phyloP scores from a whole-genome alignment of 208 protist genomes.

The Trypanosoma scelopori region DNA sequence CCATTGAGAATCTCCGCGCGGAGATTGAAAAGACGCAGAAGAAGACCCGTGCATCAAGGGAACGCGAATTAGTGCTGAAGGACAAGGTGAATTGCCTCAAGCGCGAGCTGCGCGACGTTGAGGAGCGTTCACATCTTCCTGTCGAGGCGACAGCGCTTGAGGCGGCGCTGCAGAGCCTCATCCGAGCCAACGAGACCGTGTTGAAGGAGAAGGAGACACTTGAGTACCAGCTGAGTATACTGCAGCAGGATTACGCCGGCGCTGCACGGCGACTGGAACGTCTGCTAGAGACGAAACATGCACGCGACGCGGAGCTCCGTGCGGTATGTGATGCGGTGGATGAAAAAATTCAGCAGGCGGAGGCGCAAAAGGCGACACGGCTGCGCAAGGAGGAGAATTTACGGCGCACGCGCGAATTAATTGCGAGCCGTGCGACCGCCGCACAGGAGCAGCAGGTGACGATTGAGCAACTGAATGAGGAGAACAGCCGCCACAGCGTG shows the following conservation, averaged over 20 bases:
- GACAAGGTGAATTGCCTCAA: constrained; percentile 94
- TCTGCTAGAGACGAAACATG: constrained; percentile 41
- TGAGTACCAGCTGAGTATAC: constrained; percentile 48
- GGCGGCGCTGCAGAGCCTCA: constrained; percentile 91
- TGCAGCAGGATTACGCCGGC: constrained; percentile 50
- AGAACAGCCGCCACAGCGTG: constrained; percentile 51
- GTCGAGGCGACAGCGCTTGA: constrained; percentile 93
- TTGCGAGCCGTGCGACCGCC: constrained; percentile 37
- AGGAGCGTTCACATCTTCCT: constrained; percentile 82
- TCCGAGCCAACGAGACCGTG: constrained; percentile 89
- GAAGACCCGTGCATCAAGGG: constrained; percentile 87
- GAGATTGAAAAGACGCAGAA: constrained; percentile 96
- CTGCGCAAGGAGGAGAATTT: constrained; percentile 83
- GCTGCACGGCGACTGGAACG: constrained; percentile 52
- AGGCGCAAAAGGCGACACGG: constrained; percentile 53
- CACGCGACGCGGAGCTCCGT: constrained; percentile 53
- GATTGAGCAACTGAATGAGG: constrained; percentile 60
- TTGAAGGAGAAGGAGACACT: constrained; percentile 89
- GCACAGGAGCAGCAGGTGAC: constrained; percentile 41
- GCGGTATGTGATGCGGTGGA: constrained; percentile 40
- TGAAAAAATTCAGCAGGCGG: constrained; percentile 57
- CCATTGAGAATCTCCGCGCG: constrained; percentile 90
- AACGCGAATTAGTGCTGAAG: constrained; percentile 93
- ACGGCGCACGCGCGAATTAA: constrained; percentile 57
- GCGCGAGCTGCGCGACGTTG: constrained; percentile 92